Evolutionary conservation across 495 filamentous ascomycete species (phyloP).

Genomic region (Talaromyces thailandensis): DNA sequence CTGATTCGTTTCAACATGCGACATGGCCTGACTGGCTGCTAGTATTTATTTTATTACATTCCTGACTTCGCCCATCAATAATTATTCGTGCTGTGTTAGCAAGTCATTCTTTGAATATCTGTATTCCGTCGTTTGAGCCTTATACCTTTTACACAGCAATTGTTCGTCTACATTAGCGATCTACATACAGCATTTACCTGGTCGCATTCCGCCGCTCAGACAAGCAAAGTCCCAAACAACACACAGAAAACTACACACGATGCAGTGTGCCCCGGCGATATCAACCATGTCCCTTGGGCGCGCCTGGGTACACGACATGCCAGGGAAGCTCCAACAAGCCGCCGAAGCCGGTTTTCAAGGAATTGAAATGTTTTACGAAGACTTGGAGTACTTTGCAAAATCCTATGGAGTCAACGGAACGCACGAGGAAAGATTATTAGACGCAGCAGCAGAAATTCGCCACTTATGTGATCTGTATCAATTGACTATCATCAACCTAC

Average conservation of each 20-base stretch:
- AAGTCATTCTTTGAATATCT: background rate
- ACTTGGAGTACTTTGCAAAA: constrained; percentile 46
- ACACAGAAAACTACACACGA: background rate
- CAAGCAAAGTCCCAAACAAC: background rate
- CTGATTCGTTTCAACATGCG: background rate
- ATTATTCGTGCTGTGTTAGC: background rate
- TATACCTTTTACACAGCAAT: background rate
- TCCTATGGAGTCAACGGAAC: background rate
- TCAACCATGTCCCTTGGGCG: constrained; percentile 60
- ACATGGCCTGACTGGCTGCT: background rate
- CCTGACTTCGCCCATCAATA: background rate
- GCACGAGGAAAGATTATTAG: constrained; percentile 31
- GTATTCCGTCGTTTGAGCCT: background rate
- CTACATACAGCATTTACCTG: background rate
- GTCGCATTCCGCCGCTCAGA: background rate
- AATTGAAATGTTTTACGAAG: constrained; percentile 76
- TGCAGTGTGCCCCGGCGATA: constrained; percentile 24
- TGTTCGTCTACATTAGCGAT: background rate
- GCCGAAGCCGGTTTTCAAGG: constrained; percentile 55
- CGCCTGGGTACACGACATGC: constrained; percentile 51
- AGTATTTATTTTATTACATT: background rate
- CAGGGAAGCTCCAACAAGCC: constrained; percentile 57
- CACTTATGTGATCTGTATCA: constrained; percentile 11
- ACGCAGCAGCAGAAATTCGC: constrained; percentile 37
- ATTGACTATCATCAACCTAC: constrained; percentile 55